A percentile compares a stretch with the other conserved stretches of the same genome.
These are phyloP conservation scores for Cicer yamashitae DNA, from an alignment of 306 rosid species.

Conservation along the genomic window DNA sequence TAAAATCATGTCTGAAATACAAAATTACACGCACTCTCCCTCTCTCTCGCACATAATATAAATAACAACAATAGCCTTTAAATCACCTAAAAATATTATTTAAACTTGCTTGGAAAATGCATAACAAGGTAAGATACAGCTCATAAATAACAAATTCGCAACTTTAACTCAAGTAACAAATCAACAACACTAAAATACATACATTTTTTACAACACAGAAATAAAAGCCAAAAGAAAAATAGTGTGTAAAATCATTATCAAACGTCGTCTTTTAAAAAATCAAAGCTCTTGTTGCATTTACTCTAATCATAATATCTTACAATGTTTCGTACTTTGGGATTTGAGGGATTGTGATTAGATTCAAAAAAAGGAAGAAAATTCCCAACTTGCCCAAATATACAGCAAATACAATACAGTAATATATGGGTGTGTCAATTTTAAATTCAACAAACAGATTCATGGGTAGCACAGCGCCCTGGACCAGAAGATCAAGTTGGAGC, in stretches of 20 bases:
- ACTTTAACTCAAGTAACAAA: constrained; percentile 1
- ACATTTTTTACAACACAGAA: neutral
- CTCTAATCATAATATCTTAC: neutral
- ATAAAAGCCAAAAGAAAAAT: neutral
- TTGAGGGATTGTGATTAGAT: constrained; percentile 9
- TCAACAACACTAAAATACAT: neutral
- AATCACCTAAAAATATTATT: neutral
- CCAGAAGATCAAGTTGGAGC: neutral
- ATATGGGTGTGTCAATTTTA: neutral
- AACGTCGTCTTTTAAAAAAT: neutral
- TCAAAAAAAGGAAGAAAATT: neutral
- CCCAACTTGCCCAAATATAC: neutral
- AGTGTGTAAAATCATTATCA: neutral
- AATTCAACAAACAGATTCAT: neutral
- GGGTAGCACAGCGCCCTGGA: neutral
- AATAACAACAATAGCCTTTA: neutral
- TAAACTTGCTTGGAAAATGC: neutral
- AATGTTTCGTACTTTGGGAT: constrained; percentile 1
- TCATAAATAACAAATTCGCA: neutral
- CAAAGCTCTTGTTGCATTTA: constrained; percentile 2
- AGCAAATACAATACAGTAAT: neutral
- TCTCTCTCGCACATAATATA: neutral
- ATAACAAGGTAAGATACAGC: neutral
- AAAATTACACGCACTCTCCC: neutral
- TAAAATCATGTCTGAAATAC: neutral